These are phyloP conservation scores for Penicillium paradoxum DNA, from an alignment of 495 filamentous ascomycete genomes.

Conservation along the genomic window DNA sequence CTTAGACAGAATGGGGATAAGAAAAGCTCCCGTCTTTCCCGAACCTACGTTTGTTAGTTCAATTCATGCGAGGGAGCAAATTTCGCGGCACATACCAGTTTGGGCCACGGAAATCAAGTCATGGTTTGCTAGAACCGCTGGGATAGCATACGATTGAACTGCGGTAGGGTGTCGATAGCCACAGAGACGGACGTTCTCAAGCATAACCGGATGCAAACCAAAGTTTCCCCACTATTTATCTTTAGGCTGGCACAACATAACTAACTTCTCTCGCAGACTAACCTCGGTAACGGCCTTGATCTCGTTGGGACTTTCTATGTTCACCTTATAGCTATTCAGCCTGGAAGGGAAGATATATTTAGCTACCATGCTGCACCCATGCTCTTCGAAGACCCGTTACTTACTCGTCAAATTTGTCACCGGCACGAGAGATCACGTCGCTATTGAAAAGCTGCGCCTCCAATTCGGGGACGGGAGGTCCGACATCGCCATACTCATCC, in stretches of 20 bases:
- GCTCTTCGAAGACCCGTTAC: not conserved
- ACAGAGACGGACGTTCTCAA: constrained; percentile 67
- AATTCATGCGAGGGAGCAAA: not conserved
- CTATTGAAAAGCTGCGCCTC: constrained; percentile 68
- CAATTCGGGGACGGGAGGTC: constrained; percentile 59
- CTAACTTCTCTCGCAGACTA: constrained; percentile 36
- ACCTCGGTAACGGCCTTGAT: constrained; percentile 20
- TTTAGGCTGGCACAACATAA: constrained; percentile 17
- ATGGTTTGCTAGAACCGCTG: constrained; percentile 62
- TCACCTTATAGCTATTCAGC: not conserved
- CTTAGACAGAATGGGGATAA: constrained; percentile 83
- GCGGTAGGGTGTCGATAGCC: constrained; percentile 68
- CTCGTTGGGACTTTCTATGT: constrained; percentile 23
- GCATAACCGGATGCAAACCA: constrained; percentile 79
- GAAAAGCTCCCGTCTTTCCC: constrained; percentile 90
- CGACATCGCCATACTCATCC: constrained; percentile 81
- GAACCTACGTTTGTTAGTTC: constrained; percentile 56
- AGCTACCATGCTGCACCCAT: not conserved
- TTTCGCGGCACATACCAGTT: constrained; percentile 62
- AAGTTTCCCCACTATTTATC: constrained; percentile 59
- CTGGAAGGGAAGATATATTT: not conserved
- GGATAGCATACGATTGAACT: constrained; percentile 79
- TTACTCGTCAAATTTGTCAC: constrained; percentile 38
- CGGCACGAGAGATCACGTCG: constrained; percentile 39
- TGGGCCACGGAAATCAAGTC: constrained; percentile 88